Conservation (phyloP, 2,329 filamentous ascomycete genomes). For the Ophiosphaerella herpotricha region DNA sequence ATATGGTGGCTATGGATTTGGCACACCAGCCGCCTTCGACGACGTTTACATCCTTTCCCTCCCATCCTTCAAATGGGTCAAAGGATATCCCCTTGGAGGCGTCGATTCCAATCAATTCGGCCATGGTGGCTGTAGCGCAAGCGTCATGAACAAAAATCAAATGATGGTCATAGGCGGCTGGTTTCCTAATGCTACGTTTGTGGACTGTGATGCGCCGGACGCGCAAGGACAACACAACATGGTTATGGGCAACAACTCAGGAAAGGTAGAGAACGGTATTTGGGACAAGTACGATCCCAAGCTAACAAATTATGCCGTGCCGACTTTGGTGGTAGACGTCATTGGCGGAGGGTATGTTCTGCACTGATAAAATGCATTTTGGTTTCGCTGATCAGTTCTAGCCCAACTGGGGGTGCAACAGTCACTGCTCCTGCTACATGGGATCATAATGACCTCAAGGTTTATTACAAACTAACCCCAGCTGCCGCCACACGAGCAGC, state of each 20-base stretch:
- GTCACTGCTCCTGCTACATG: conserved; percentile 57
- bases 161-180: conserved; percentile 68
- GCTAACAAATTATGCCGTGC: conserved; percentile 60
- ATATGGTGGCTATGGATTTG: conserved; percentile 62
- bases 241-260: conserved; percentile 57
- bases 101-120: conserved; percentile 50
- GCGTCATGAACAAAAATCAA: conserved; percentile 61
- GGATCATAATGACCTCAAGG: conserved; percentile 55
- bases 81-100: conserved; percentile 53
- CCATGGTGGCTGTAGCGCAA: conserved; percentile 61
- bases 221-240: conserved; percentile 63
- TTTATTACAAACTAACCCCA: conserved; percentile 60
- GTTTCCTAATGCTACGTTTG: conserved; percentile 51
- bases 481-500: conserved; percentile 54
- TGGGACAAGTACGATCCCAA: conserved; percentile 60
- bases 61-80: conserved; percentile 68
- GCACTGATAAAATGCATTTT: not conserved
- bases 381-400: conserved; percentile 29
- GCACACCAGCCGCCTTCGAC: conserved; percentile 59
- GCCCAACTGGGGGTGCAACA: conserved; percentile 59
- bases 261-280: conserved; percentile 47
- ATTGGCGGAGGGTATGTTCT: conserved; percentile 49
- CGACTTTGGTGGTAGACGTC: conserved; percentile 54
- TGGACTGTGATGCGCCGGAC: conserved; percentile 58
- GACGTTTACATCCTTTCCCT: conserved; percentile 67